Conservation (phyloP, 495 filamentous ascomycete genomes). For the Amorphotheca resinae region DNA sequence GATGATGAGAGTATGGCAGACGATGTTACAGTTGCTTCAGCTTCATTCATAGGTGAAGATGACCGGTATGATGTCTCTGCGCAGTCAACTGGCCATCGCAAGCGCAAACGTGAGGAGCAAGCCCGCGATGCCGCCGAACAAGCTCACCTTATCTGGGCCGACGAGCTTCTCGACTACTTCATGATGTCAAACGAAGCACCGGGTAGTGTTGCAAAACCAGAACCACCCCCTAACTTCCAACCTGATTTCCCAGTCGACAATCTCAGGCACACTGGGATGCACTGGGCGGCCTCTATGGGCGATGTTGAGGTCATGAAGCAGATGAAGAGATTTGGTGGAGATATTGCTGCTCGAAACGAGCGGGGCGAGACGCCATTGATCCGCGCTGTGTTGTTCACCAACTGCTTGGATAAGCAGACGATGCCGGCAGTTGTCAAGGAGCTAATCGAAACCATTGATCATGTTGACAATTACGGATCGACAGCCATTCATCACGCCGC, state of each 20-base stretch:
- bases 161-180: constrained; percentile 90
- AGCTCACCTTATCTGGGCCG: constrained; percentile 78
- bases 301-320: constrained; percentile 83
- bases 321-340: constrained; percentile 63
- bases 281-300: constrained; percentile 98
- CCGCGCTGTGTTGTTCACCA: constrained; percentile 88
- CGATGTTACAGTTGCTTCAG: constrained; percentile 64
- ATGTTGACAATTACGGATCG: constrained; percentile 59
- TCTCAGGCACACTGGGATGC: constrained; percentile 76
- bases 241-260: constrained; percentile 82
- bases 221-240: constrained; percentile 71
- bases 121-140: constrained; percentile 58
- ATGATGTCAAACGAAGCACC: constrained; percentile 63
- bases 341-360: constrained; percentile 50
- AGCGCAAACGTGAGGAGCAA: constrained; percentile 61
- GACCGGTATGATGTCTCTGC: constrained; percentile 54
- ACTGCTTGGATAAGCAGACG: constrained; percentile 82
- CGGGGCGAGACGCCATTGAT: constrained; percentile 91
- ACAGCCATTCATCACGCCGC: constrained; percentile 91
- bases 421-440: constrained; percentile 73
- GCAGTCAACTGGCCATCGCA: constrained; percentile 45
- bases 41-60: constrained; percentile 72
- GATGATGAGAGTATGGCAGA: constrained; percentile 69
- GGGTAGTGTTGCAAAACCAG: constrained; percentile 51
- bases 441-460: constrained; percentile 61